Evolutionary conservation across 75 land plant genomes (phyloP).

Genomic region (Pinus tabuliformis): DNA sequence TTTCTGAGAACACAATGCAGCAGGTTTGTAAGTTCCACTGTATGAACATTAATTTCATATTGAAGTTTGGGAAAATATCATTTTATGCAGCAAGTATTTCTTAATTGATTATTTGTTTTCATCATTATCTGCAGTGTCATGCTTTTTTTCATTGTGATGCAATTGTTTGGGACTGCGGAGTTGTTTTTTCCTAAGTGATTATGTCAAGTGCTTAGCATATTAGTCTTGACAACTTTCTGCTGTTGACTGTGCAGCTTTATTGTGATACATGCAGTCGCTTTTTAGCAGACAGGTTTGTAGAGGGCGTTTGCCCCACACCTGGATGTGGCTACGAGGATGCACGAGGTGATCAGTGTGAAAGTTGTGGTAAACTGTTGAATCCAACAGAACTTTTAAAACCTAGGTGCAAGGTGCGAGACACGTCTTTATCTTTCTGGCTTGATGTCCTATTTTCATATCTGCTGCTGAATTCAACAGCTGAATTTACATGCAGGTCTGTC

Average conservation of each 20-base stretch:
- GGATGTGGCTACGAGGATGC: conserved; percentile 83
- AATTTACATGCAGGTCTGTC: conserved; percentile 57
- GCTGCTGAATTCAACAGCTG: conserved; percentile 1
- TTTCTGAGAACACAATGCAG: conserved; percentile 87
- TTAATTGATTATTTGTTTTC: neutral
- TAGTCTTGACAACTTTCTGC: conserved; percentile 4
- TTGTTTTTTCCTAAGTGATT: neutral
- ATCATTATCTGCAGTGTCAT: neutral
- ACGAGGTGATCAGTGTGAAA: conserved; percentile 96
- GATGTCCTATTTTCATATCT: neutral
- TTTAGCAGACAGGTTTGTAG: conserved; percentile 94
- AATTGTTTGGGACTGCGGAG: neutral
- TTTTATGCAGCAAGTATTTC: neutral
- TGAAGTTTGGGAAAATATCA: neutral
- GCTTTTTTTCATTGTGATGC: neutral
- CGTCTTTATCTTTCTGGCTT: neutral
- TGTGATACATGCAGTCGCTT: conserved; percentile 82
- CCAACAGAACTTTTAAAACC: conserved; percentile 87
- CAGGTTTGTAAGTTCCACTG: conserved; percentile 45
- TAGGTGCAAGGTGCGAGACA: conserved; percentile 76
- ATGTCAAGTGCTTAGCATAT: neutral
- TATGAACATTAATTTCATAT: neutral
- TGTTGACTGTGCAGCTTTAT: conserved; percentile 61
- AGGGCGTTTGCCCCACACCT: conserved; percentile 75
- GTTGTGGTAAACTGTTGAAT: conserved; percentile 86